Evolutionary conservation across 108 stramenopile species (phyloP), one percentile per base, ranked within the genome.

Genomic region (Stephanodiscus triporus): DNA sequence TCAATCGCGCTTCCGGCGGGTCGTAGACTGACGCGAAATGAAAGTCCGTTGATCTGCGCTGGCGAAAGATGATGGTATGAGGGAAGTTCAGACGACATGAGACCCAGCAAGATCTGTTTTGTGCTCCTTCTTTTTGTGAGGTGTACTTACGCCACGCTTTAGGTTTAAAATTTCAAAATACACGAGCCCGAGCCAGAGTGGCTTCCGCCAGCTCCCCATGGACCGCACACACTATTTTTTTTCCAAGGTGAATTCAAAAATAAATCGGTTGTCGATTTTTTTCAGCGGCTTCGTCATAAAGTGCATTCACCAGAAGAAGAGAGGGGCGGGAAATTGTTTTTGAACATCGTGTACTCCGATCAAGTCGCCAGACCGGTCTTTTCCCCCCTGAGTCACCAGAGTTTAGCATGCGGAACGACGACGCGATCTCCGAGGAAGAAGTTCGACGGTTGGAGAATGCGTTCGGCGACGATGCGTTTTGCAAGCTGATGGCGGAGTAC

Each of bases 401-500:
- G n/a, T n/a, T n/a, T n/a, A n/a, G n/a, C n/a, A n/a, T n/a, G 43
- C 11, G 17, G 9, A 36, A 66, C 16, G 80, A 75, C 45, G 60
- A 65, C 40, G 17, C 64, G 55, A 45, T 81, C 24, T 70, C 80
- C 20, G 43, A 57, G 45, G 68, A 69, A 16, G 80, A 81, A 63
- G 80, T 69, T 26, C 75, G 56, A 23, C 68, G 66, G 26, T 38
- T 81, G 22, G 69, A 81, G 51, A 43, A 54, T 26, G 89, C 89
- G 29, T 86, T 89, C 57, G 43, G 77, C 20, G 74, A 88, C 40
- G 79, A 86, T 24, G 76, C 81, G 13, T 89, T 89, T 63, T 70
- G 85, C 24, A 80, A 78, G 22, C 56, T 89, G 16, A 57, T 89
- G 66, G 63, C 82, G 0, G 85, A 86, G n/a, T 90, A 88, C 48